A percentile compares a stretch with the other conserved stretches of the same genome.
phyloP scores from a whole-genome alignment of 1,139 yeast species.

The Protomyces arabidopsidicola region DNA sequence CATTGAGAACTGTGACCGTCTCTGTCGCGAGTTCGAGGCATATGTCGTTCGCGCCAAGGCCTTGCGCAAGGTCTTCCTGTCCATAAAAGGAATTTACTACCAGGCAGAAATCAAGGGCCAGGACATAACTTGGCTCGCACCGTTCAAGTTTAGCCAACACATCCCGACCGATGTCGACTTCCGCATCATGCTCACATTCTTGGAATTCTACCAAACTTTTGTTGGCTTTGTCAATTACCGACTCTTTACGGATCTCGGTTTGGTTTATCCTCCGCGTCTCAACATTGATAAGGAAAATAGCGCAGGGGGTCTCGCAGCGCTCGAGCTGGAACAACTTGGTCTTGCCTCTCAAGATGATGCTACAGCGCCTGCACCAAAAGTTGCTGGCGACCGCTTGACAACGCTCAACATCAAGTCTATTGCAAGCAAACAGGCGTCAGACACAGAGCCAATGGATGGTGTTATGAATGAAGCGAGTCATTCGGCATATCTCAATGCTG shows the following conservation, averaged over 20 bases:
- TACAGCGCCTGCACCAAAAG: conserved; percentile 2
- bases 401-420: conserved; percentile 35
- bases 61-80: conserved; percentile 83
- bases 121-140: conserved; percentile 92
- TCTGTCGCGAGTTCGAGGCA: conserved; percentile 94
- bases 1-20: conserved; percentile 76
- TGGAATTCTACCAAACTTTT: conserved; percentile 90
- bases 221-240: conserved; percentile 81
- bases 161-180: conserved; percentile 93
- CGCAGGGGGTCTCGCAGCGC: conserved; percentile 84
- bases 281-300: conserved; percentile 69
- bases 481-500: conserved; percentile 43
- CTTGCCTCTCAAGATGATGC: conserved; percentile 24
- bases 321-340: conserved; percentile 52
- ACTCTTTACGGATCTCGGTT: conserved; percentile 75
- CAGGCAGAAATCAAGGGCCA: conserved; percentile 88
- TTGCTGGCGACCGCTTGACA: not conserved
- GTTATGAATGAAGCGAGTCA: conserved; percentile 38
- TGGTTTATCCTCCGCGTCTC: conserved; percentile 87
- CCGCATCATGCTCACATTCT: conserved; percentile 91
- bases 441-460: conserved; percentile 52
- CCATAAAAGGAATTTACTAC: conserved; percentile 95
- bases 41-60: conserved; percentile 80
- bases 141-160: conserved; percentile 93
- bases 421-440: conserved; percentile 24